These are phyloP conservation scores for Solanum gandarillasii DNA, from an alignment of 257 asterid genomes.

Conservation along the genomic window DNA sequence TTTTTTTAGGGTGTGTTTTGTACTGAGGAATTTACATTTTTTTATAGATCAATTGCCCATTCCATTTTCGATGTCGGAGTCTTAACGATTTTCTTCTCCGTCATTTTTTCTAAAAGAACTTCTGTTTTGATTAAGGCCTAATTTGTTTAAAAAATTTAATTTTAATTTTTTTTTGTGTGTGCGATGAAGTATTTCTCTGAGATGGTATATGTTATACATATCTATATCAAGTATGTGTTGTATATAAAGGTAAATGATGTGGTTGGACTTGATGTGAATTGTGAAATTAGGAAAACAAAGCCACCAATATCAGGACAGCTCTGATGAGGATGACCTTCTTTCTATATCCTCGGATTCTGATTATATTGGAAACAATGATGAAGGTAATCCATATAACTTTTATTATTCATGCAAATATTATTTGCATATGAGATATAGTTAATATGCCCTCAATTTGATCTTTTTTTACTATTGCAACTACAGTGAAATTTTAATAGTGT, in stretches of 20 bases:
- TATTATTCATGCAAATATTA: background rate
- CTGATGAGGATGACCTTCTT: slow-evolving; percentile 1
- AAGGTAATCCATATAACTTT: slow-evolving; percentile 2
- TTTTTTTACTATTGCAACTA: background rate
- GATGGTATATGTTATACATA: background rate
- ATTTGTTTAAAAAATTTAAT: background rate
- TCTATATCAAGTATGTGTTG: background rate
- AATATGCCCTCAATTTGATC: background rate
- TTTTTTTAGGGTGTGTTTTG: background rate
- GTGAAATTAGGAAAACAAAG: background rate
- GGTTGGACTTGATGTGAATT: background rate
- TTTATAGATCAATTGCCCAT: background rate
- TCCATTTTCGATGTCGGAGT: background rate
- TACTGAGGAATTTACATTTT: background rate
- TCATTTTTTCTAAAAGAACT: background rate
- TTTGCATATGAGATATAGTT: background rate
- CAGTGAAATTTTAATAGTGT: background rate
- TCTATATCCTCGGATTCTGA: slow-evolving; percentile 6
- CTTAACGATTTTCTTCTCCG: background rate
- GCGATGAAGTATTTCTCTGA: background rate
- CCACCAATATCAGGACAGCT: background rate
- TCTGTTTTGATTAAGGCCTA: background rate
- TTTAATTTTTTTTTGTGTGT: background rate
- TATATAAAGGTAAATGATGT: background rate
- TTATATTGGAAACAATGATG: background rate